These are phyloP conservation scores for Russula emetica DNA, from an alignment of 768 basidiomycete species.

Conservation along the genomic window DNA sequence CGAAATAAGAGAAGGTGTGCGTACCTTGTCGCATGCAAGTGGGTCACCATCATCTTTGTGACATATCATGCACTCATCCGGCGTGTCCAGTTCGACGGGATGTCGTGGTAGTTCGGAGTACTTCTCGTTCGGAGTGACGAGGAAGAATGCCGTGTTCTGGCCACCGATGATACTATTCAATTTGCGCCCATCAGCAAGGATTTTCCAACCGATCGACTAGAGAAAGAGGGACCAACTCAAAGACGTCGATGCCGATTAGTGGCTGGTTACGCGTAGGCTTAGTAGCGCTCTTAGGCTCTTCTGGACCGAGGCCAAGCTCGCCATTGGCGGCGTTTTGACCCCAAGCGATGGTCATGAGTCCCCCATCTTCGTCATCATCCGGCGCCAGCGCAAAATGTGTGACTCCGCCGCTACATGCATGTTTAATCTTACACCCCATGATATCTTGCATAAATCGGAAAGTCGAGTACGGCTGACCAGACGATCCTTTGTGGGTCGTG, in stretches of 20 bases:
- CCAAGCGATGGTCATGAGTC: conserved; percentile 76
- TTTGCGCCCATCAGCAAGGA: conserved; percentile 1
- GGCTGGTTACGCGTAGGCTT: conserved; percentile 70
- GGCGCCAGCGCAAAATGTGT: conserved; percentile 79
- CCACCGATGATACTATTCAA: conserved; percentile 68
- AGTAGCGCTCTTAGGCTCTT: conserved; percentile 82
- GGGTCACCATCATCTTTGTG: conserved; percentile 64
- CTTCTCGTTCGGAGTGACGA: conserved; percentile 70
- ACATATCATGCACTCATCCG: conserved; percentile 69
- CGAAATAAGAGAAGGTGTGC: not conserved
- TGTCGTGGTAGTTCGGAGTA: conserved; percentile 76
- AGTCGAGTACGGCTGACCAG: conserved; percentile 80
- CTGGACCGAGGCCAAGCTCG: conserved; percentile 76
- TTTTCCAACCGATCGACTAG: not conserved
- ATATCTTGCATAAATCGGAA: conserved; percentile 87
- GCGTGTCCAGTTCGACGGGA: conserved; percentile 66
- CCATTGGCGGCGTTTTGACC: conserved; percentile 86
- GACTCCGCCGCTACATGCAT: conserved; percentile 76
- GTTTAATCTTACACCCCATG: conserved; percentile 75
- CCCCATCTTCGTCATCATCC: conserved; percentile 69
- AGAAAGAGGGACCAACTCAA: conserved; percentile 49
- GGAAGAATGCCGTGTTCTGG: conserved; percentile 81
- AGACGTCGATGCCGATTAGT: conserved; percentile 73
- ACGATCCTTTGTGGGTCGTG: conserved; percentile 54
- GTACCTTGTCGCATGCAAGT: conserved; percentile 88